Percentiles rank a stretch among this genome's conserved stretches.
phyloP scores from a whole-genome alignment of 805 yeast species.

The Schizosaccharomyces octosporus region DNA sequence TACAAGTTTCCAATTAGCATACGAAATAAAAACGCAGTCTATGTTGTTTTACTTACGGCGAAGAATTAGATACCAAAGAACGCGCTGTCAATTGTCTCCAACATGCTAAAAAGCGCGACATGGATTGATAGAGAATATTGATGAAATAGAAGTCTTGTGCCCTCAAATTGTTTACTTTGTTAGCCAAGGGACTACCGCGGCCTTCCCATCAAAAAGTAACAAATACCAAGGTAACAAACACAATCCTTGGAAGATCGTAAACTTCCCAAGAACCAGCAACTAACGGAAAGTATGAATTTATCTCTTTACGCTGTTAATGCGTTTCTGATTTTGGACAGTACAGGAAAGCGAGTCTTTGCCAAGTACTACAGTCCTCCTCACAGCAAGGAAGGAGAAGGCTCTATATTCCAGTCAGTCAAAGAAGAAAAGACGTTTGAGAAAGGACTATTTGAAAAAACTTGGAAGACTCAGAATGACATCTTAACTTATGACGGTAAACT shows the following conservation, averaged over 20 bases:
- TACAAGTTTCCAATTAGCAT: neutral
- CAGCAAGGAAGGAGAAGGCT: slow-evolving; percentile 1
- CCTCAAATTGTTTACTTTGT: no score
- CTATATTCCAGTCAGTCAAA: slow-evolving; percentile 21
- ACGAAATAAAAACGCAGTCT: neutral
- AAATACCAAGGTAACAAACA: no score
- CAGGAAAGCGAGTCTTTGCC: slow-evolving; percentile 57
- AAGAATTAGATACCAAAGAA: neutral
- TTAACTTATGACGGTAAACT: slow-evolving; percentile 54
- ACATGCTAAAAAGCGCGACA: neutral
- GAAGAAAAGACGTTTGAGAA: slow-evolving; percentile 60
- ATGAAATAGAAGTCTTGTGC: no score
- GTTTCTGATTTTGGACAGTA: slow-evolving; percentile 51
- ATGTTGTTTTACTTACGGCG: neutral
- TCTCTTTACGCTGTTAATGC: slow-evolving; percentile 62
- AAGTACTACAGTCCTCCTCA: slow-evolving; percentile 62
- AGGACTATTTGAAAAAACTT: slow-evolving; percentile 46
- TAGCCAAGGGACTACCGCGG: neutral
- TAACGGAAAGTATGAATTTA: slow-evolving; percentile 7
- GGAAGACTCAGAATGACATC: slow-evolving; percentile 58
- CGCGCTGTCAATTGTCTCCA: neutral
- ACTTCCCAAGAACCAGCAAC: neutral
- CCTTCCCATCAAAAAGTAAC: neutral
- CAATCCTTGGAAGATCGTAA: neutral
- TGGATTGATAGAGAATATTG: neutral